Conservation (phyloP, 169 alveolate species). For the Plasmodium inui region DNA sequence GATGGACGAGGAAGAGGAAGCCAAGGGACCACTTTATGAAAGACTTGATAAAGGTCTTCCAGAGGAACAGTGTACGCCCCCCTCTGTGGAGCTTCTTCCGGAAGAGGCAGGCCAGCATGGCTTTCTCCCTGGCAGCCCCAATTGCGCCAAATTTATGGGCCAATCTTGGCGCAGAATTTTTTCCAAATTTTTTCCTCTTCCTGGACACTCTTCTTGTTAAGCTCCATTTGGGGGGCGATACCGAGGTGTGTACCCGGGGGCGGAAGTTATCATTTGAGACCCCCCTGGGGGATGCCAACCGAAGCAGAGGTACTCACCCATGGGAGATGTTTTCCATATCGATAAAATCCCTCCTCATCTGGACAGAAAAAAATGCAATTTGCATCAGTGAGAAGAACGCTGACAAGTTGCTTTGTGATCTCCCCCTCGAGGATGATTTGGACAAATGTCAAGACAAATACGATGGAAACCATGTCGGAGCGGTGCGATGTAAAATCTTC, state of each 20-base stretch:
- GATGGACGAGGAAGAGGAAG: not conserved
- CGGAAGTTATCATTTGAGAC: not conserved
- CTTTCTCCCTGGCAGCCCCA: not conserved
- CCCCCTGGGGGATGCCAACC: not conserved
- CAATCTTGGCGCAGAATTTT: not conserved
- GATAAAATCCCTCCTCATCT: conserved; percentile 12
- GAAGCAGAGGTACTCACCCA: not conserved
- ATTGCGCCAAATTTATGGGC: not conserved
- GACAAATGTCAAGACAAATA: not conserved
- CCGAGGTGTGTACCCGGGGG: not conserved
- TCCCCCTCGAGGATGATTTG: not conserved
- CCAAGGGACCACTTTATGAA: not conserved
- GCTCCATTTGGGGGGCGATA: not conserved
- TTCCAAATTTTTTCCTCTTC: not conserved
- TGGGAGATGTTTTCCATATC: not conserved
- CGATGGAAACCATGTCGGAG: not conserved
- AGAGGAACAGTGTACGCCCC: not conserved
- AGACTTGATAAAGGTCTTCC: conserved; percentile 26
- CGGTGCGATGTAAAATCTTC: not conserved
- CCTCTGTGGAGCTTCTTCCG: not conserved
- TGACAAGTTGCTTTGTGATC: not conserved
- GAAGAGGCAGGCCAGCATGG: not conserved
- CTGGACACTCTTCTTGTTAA: conserved; percentile 4
- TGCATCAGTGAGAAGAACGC: not conserved
- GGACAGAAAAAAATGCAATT: conserved; percentile 41